Evolutionary conservation across 805 yeast species (phyloP), one percentile per base, ranked within the genome.

Genomic region (Starmerella sirachaensis): DNA sequence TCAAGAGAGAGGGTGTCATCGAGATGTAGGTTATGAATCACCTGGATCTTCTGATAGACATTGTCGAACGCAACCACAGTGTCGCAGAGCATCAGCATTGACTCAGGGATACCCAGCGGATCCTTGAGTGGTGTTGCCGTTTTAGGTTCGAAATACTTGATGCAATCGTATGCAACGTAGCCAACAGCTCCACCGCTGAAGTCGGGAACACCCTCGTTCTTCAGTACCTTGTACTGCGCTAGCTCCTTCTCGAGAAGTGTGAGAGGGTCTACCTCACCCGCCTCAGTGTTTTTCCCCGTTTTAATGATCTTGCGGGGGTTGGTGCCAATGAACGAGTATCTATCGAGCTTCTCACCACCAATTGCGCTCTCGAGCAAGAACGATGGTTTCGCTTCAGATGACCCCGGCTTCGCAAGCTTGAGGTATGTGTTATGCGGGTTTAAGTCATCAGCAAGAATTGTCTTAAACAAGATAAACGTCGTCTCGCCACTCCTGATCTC

Each of bases 151-250:
- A 91, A 91, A 60, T 91, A 91, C 57, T 84, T 81, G 54, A 91
- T 80, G 65, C 99, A 91, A 59, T 91, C 99, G 54, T 91, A 91
- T 1, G 96, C 83, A 30, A 91, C 76, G 56, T 85, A 91, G 2
- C 99, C 99, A 38, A 88, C 70, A 5, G 97, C 97, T 46, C 99
- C 99, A 41, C 99, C 98, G 50, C 86, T 77, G 41, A 85, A 63
- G 11, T 94, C 61, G 83, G 51, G 45, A 34, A 86, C 64, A 29
- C 93, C 93, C 0, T 93, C 93, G 35, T 83, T 62, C 49, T 72
- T 75, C 1, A 86, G 83, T 53, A 82, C 84, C 38, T 66, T 70
- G 52, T 70, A 72, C 28, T 65, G 59, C 8, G 64, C 59, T 63
- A 91, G 66, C 56, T 88, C 95, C 30, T 70, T 48, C 56, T 91